Percentiles rank a stretch among this genome's conserved stretches.
Evolutionary conservation across 495 filamentous ascomycete species (phyloP).

Genomic region (Trichodelitschia bisporula): DNA sequence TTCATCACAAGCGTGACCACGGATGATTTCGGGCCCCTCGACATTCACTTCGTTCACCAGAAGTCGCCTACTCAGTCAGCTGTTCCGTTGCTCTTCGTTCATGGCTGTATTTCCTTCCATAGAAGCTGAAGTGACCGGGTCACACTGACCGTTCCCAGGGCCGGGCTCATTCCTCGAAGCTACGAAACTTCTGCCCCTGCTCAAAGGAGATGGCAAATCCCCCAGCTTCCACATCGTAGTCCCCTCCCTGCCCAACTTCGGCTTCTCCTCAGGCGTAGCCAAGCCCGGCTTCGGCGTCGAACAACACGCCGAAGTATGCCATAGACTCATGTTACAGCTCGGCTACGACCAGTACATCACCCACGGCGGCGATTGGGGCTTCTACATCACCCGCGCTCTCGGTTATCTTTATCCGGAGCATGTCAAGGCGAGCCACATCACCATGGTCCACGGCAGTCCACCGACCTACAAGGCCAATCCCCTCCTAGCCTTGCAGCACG

Average conservation of each 20-base stretch:
- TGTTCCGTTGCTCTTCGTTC: conserved; percentile 16
- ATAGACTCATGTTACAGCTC: conserved; percentile 43
- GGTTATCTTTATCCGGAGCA: conserved; percentile 28
- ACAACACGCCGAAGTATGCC: conserved; percentile 34
- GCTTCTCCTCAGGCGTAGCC: conserved; percentile 31
- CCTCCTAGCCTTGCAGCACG: conserved; percentile 19
- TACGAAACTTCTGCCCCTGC: conserved; percentile 31
- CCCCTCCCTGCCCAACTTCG: conserved; percentile 49
- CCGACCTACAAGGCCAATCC: conserved; percentile 18
- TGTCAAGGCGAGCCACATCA: conserved; percentile 39
- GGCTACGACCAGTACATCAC: conserved; percentile 41
- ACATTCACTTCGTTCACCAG: conserved; percentile 18
- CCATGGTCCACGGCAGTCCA: conserved; percentile 23
- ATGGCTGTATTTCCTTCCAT: conserved; percentile 10
- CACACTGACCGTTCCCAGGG: no score
- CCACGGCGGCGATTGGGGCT: conserved; percentile 48
- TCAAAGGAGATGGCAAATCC: conserved; percentile 19
- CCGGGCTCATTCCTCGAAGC: conserved; percentile 48
- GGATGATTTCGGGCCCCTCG: conserved; percentile 9
- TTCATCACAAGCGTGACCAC: conserved; percentile 5
- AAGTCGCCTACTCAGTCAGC: conserved; percentile 8
- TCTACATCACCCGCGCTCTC: conserved; percentile 31
- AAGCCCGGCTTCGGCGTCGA: conserved; percentile 29
- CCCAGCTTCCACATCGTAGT: conserved; percentile 44
- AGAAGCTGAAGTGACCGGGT: no score